A percentile compares a stretch with the other conserved stretches of the same genome.
Conservation (phyloP, 768 basidiomycete species). For the Boletus patriciae region DNA sequence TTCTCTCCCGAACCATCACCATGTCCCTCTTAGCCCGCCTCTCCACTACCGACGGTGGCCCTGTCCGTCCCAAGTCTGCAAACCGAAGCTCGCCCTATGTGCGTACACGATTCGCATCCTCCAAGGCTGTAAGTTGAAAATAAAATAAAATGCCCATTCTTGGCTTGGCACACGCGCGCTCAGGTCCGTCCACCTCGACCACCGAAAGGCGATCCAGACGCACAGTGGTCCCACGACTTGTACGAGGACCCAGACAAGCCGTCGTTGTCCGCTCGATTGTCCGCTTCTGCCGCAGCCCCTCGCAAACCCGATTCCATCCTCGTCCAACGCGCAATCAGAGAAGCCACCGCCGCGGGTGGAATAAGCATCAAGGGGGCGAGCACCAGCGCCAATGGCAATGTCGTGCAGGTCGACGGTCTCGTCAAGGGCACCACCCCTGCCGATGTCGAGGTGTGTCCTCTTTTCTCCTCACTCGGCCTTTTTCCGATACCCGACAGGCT, state of each 20-base stretch:
- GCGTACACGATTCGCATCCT: slow-evolving; percentile 36
- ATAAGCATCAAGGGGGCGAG: slow-evolving; percentile 73
- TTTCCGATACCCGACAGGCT: slow-evolving; percentile 38
- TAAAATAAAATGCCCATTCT: slow-evolving; percentile 12
- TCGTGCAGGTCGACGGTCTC: slow-evolving; percentile 73
- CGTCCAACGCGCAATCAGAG: slow-evolving; percentile 61
- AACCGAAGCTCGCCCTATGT: slow-evolving; percentile 36
- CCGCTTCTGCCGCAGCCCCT: slow-evolving; percentile 37
- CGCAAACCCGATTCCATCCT: slow-evolving; percentile 58
- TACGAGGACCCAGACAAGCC: slow-evolving; percentile 58
- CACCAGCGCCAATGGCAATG: slow-evolving; percentile 51
- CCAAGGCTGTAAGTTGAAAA: slow-evolving; percentile 22
- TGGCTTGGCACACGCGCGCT: slow-evolving; percentile 1
- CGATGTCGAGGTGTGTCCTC: slow-evolving; percentile 55
- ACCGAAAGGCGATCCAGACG: slow-evolving; percentile 65
- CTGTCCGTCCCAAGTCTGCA: slow-evolving; percentile 32
- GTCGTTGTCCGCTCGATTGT: slow-evolving; percentile 57
- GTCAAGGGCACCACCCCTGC: slow-evolving; percentile 77
- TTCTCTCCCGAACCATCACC: slow-evolving; percentile 13
- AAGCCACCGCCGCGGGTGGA: slow-evolving; percentile 47
- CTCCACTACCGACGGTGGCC: slow-evolving; percentile 31
- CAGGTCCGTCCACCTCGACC: slow-evolving; percentile 48
- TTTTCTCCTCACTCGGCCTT: background rate
- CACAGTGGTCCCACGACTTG: slow-evolving; percentile 71
- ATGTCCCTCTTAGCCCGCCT: slow-evolving; percentile 35